Evolutionary conservation across 345 rosid species (phyloP).

Genomic region (Erucastrum elatum): DNA sequence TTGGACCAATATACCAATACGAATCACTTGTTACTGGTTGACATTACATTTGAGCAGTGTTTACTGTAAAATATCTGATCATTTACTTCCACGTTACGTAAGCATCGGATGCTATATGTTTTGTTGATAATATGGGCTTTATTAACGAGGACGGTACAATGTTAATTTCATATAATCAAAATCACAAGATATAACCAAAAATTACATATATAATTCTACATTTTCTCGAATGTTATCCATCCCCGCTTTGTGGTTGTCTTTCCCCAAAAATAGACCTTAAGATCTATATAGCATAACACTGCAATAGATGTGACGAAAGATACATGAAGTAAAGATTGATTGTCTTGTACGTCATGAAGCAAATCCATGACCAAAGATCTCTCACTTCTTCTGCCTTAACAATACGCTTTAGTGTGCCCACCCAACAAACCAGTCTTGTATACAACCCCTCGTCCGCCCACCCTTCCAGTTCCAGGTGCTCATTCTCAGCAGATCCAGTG

Average conservation of each 20-base stretch:
- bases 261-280: constrained; percentile 48
- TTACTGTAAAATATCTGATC: background rate
- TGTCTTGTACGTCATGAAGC: constrained; percentile 92
- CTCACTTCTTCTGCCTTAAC: no score
- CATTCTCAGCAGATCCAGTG: constrained; percentile 88
- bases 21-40: constrained; percentile 19
- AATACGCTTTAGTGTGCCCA: no score
- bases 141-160: background rate
- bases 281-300: background rate
- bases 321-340: constrained; percentile 65
- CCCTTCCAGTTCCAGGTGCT: constrained; percentile 65
- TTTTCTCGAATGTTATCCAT: background rate
- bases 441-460: constrained; percentile 55
- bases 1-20: constrained; percentile 14
- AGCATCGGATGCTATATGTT: background rate
- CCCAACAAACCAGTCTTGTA: no score
- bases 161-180: constrained; percentile 4
- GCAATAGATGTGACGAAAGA: constrained; percentile 40
- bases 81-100: background rate
- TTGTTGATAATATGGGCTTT: background rate
- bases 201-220: constrained; percentile 1
- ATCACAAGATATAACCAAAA: constrained; percentile 1
- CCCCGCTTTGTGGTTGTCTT: background rate
- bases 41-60: background rate
- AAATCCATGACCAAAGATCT: constrained; percentile 40